These are phyloP conservation scores for Populus hybrid DNA, from an alignment of 441 rosid genomes.

Conservation along the genomic window DNA sequence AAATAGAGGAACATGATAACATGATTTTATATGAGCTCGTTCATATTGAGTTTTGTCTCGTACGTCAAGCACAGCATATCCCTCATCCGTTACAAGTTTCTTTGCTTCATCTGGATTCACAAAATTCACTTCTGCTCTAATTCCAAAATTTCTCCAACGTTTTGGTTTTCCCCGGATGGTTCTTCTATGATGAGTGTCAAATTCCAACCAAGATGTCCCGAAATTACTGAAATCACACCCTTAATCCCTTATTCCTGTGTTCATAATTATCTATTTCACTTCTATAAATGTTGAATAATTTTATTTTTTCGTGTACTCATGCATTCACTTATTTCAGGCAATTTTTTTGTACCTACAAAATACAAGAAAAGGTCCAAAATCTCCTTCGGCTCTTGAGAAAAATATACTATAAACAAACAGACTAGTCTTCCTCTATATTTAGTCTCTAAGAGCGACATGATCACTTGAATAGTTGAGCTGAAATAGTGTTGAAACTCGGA, in stretches of 20 bases:
- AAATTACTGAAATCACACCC: conserved; percentile 54
- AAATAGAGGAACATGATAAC: conserved; percentile 80
- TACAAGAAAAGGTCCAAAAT: not conserved
- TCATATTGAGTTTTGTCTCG: conserved; percentile 74
- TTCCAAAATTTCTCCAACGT: conserved; percentile 38
- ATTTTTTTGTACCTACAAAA: not conserved
- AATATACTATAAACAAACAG: not conserved
- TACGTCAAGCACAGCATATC: conserved; percentile 67
- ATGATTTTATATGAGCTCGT: conserved; percentile 81
- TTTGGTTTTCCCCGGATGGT: conserved; percentile 29
- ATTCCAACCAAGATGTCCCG: conserved; percentile 38
- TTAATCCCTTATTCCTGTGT: conserved; percentile 25
- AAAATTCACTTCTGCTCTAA: conserved; percentile 74
- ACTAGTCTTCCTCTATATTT: no score
- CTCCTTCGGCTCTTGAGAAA: not conserved
- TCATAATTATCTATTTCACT: conserved; percentile 12
- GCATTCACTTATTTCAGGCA: not conserved
- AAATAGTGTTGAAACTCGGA: not conserved
- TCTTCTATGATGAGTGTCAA: conserved; percentile 42
- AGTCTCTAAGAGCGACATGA: not conserved
- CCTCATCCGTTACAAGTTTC: conserved; percentile 53
- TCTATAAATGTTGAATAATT: not conserved
- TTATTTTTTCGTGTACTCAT: not conserved
- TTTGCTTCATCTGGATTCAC: conserved; percentile 86
- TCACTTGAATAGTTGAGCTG: not conserved